Base-by-base conservation (phyloP, 2,329 filamentous ascomycete species). In the Curvularia hawaiiensis region DNA sequence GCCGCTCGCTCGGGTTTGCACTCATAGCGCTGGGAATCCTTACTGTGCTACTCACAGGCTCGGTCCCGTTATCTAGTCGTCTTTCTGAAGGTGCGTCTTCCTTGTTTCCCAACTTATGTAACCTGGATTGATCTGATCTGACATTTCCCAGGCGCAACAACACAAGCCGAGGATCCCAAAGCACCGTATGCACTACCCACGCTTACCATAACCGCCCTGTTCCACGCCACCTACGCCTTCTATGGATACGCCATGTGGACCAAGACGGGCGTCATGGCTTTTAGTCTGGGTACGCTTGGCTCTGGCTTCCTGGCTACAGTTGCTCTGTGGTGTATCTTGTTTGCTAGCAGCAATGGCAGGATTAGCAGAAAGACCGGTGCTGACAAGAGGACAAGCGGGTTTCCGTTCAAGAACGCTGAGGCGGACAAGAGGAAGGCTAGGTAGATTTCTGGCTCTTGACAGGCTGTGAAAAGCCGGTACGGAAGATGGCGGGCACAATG, bases 21-120 rank as follows among this genome's bases (percentile, higher is more conserved):
- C 82, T 92, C 44, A 79, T 92, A 22, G 79, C 86, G 10, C 77
- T 94, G 28, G 87, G 86, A 31, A 70, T 87, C 7, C 76, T 90
- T 12, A 82, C 83, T n/a, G 77, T 92, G 38, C 80, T 91, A 35
- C 82, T 93, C 30, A 90, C 89, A 0, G 91, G 90, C 46, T 83
- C 84, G 2, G 80, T 94, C 5, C 90, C 90, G 0, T 76, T 92
- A 12, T 83, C 81, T 0, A 82, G 83, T n/a, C 72, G 78, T 22
- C 70, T 81, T 11, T 60, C 66, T 9, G 70, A 74, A 70, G 70
- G 74, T 71, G 57, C 18, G 46, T 41, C 11, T 35, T 12, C 5
- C 39, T 8, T 24, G 3, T 16, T 26, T 47, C 6, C 24, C 2
- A 18, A 28, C 28, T 31, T 12, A 12, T n/a, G 7, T 9, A 8